Evolutionary conservation across 1,139 yeast genomes (phyloP).

Genomic region (Trichomonascaceae sp.): DNA sequence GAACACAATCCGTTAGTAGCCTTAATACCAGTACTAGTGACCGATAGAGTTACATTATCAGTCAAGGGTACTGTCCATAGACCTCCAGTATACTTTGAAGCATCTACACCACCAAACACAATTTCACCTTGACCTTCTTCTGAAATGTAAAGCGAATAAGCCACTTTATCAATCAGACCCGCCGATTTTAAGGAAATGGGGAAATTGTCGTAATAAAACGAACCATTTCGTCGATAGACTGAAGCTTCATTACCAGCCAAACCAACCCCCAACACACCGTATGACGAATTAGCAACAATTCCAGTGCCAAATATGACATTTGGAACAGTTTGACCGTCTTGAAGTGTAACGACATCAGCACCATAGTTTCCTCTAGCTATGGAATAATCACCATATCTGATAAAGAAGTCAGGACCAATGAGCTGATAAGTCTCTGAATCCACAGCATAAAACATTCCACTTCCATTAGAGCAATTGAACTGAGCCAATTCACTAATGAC

Average conservation of each 20-base stretch:
- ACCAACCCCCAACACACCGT: conserved; percentile 34
- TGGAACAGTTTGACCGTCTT: conserved; percentile 24
- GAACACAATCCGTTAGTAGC: conserved; percentile 3
- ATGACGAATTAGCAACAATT: conserved; percentile 25
- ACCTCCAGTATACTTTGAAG: conserved; percentile 46
- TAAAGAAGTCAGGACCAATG: conserved; percentile 33
- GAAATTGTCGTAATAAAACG: conserved; percentile 35
- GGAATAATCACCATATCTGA: conserved; percentile 56
- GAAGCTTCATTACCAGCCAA: conserved; percentile 36
- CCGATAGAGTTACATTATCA: conserved; percentile 13
- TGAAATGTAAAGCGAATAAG: conserved; percentile 52
- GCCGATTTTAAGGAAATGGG: conserved; percentile 44
- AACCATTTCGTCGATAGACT: conserved; percentile 1
- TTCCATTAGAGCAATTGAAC: conserved; percentile 18
- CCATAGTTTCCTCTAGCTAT: conserved; percentile 62
- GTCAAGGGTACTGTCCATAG: conserved; percentile 32
- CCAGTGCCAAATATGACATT: conserved; percentile 28
- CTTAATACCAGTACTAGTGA: conserved; percentile 6
- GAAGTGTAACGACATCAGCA: conserved; percentile 43
- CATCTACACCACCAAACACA: conserved; percentile 56
- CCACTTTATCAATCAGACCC: conserved; percentile 43
- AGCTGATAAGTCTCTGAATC: conserved; percentile 18
- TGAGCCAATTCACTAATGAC: conserved; percentile 16
- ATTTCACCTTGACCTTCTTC: conserved; percentile 36
- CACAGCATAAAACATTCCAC: conserved; percentile 21